A percentile compares a stretch with the other conserved stretches of the same genome.
Evolutionary conservation across 129 eudicot species (phyloP).

Genomic region (Flaveria bidentis): DNA sequence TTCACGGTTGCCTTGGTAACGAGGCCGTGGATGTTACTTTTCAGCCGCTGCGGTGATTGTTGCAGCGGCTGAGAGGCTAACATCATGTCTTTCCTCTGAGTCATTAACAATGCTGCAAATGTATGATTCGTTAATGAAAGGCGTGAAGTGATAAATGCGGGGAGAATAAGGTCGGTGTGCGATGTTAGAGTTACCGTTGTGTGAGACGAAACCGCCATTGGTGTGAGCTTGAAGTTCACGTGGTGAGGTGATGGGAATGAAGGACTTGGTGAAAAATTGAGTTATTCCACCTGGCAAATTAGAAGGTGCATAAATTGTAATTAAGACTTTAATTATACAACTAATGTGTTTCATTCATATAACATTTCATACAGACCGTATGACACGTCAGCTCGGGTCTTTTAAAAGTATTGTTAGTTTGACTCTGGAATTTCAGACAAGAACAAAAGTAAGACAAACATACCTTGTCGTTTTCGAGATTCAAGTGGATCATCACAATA

Average conservation of each 20-base stretch:
- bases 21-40: conserved; percentile 16
- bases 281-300: conserved; percentile 27
- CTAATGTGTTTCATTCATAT: too few species aligned
- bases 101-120: conserved; percentile 35
- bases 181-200: conserved; percentile 39
- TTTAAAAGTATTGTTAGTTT: not conserved
- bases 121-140: not conserved
- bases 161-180: not conserved
- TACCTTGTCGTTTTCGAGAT: conserved; percentile 54
- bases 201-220: conserved; percentile 28
- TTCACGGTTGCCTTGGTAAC: conserved; percentile 26
- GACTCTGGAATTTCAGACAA: conserved; percentile 15
- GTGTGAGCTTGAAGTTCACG: conserved; percentile 16
- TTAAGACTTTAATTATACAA: too few species aligned
- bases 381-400: too few species aligned
- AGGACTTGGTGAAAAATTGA: conserved; percentile 25
- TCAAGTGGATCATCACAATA: conserved; percentile 33
- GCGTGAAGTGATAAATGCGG: not conserved
- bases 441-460: conserved; percentile 18
- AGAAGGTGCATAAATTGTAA: conserved; percentile 39
- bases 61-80: conserved; percentile 11
- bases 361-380: too few species aligned
- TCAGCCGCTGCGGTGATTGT: conserved; percentile 12
- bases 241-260: conserved; percentile 17
- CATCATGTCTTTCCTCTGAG: conserved; percentile 43